Conservation (phyloP, 2,329 filamentous ascomycete species). For the Cytospora paraplurivora region DNA sequence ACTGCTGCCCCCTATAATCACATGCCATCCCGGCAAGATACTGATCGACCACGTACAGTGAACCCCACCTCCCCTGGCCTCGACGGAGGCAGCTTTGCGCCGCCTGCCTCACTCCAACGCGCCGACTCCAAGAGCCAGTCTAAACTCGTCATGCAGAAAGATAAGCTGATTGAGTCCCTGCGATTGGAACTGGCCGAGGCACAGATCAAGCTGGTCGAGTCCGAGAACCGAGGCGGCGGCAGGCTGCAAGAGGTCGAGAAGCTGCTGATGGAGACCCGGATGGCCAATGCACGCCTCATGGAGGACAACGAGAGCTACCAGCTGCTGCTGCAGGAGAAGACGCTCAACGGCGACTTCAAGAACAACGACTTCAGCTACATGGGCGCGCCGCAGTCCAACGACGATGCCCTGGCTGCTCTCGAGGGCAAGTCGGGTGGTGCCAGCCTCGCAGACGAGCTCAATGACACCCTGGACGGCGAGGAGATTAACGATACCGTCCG, state of each 20-base stretch:
- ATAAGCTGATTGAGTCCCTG: conserved; percentile 91
- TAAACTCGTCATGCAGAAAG: conserved; percentile 89
- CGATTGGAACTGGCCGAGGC: conserved; percentile 90
- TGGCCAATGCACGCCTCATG: conserved; percentile 94
- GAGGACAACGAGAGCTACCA: conserved; percentile 99
- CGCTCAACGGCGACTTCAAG: conserved; percentile 88
- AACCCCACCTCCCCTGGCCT: conserved; percentile 66
- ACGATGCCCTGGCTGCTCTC: conserved; percentile 65
- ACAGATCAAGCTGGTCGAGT: conserved; percentile 92
- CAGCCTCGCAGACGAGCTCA: conserved; percentile 86
- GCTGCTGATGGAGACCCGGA: conserved; percentile 84
- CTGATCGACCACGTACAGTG: conserved; percentile 33
- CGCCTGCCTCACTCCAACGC: conserved; percentile 78
- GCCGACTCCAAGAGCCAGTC: conserved; percentile 90
- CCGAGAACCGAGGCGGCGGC: conserved; percentile 89
- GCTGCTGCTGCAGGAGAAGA: conserved; percentile 90
- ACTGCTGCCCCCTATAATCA: not conserved
- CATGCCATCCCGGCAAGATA: not conserved
- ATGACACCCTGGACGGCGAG: conserved; percentile 65
- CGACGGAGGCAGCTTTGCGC: conserved; percentile 80
- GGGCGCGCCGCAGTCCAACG: conserved; percentile 56
- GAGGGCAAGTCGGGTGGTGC: conserved; percentile 56
- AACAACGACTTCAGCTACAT: conserved; percentile 79
- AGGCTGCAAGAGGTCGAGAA: conserved; percentile 88
- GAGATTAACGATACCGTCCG: conserved; percentile 55